phyloP scores from a whole-genome alignment of 257 asterid genomes.

The Solanum ossicruentum region DNA sequence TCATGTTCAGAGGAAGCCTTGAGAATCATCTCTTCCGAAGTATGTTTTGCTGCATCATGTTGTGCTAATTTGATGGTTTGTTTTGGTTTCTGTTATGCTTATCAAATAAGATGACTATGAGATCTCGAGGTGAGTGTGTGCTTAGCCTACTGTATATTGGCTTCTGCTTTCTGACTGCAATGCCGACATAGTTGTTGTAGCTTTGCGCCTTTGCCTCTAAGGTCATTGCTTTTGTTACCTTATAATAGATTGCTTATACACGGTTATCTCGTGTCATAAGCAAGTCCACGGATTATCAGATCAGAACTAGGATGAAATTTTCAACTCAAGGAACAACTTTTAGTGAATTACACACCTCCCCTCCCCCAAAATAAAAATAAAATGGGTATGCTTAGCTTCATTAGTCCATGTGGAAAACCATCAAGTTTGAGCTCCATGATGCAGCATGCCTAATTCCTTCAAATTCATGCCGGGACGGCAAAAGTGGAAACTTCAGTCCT shows the following conservation, averaged over 20 bases:
- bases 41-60: constrained; percentile 14
- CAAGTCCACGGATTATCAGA: neutral
- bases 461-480: neutral
- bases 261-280: neutral
- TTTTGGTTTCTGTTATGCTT: neutral
- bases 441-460: neutral
- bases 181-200: neutral
- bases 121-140: neutral
- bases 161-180: neutral
- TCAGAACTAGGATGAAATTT: neutral
- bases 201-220: neutral
- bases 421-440: neutral
- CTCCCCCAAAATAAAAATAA: neutral
- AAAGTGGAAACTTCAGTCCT: neutral
- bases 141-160: neutral
- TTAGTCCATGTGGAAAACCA: neutral
- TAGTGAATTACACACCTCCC: neutral
- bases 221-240: neutral
- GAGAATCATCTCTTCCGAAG: constrained; percentile 98
- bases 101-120: neutral
- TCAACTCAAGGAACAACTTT: neutral
- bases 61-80: neutral
- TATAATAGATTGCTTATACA: neutral
- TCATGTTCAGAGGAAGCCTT: constrained; percentile 98
- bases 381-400: neutral